These are phyloP conservation scores for Lycium ferocissimum DNA, from an alignment of 257 asterid genomes.

Conservation along the genomic window DNA sequence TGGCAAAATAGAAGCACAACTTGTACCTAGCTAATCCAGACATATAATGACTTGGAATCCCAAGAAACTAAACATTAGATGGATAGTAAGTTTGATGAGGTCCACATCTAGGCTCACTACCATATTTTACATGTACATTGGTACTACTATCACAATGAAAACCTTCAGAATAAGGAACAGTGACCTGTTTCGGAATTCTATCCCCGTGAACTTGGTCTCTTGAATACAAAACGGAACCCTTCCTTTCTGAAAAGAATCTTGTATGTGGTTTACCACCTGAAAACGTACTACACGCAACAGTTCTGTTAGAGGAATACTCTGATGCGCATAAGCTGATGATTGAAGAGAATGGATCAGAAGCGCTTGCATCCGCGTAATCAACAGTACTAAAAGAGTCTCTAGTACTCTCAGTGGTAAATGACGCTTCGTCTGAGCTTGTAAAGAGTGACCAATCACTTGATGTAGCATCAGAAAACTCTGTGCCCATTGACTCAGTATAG, in stretches of 20 bases:
- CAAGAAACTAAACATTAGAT: constrained; percentile 40
- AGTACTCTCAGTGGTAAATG: constrained; percentile 86
- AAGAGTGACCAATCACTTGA: constrained; percentile 75
- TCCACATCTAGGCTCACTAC: constrained; percentile 36
- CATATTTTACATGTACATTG: constrained; percentile 47
- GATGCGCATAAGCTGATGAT: constrained; percentile 55
- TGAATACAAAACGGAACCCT: constrained; percentile 46
- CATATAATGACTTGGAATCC: constrained; percentile 36
- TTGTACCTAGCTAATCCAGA: constrained; percentile 39
- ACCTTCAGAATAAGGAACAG: constrained; percentile 25
- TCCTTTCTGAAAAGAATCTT: constrained; percentile 54
- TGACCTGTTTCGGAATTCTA: background rate
- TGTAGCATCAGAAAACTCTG: constrained; percentile 61
- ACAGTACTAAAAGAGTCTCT: constrained; percentile 79
- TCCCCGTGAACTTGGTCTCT: background rate
- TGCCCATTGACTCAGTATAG: constrained; percentile 36
- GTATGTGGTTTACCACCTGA: constrained; percentile 51
- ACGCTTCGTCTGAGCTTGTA: constrained; percentile 85
- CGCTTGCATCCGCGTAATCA: constrained; percentile 53
- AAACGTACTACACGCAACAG: constrained; percentile 55
- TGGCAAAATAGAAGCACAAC: constrained; percentile 50
- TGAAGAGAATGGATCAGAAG: constrained; percentile 54
- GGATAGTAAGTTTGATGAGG: constrained; percentile 41
- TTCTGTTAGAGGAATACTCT: constrained; percentile 48
- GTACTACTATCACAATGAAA: constrained; percentile 30